Evolutionary conservation across 495 filamentous ascomycete genomes (phyloP), one percentile per base, ranked within the genome.

Genomic region (Articulospora tetracladia): DNA sequence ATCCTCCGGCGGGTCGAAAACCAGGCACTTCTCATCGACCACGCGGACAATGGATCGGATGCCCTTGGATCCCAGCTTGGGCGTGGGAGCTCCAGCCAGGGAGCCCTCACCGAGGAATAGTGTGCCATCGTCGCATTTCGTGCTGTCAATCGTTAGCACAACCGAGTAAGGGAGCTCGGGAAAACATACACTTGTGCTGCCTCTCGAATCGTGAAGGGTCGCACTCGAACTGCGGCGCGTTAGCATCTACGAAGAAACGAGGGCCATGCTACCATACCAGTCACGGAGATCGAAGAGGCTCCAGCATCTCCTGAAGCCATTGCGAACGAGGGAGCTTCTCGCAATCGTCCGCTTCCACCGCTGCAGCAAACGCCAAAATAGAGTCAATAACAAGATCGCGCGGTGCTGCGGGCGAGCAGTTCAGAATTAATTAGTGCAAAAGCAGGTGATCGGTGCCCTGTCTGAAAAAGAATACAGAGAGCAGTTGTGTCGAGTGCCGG

Each of bases 1-100:
- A 68, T 98, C 95, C 72, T 99, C 94, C 6, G 94, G 94, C 12
- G 94, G 94, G 68, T 99, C 94, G 73, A 99, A 99, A 24, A 99
- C 85, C 93, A 99, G 75, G 78, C 95, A 97, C 68, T 87, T 88
- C 70, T 98, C 93, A 70, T 99, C 94, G 53, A 99, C 83, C 1
- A 98, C 92, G 76, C 97, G 98, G 69, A 99, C 88, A 59, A 99
- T 90, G 0, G 90, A 85, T 53, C 93, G 81, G 25, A 99, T 82
- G 1, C 94, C 95, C 64, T 93, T 94, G 64, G 89, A 84, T 66
- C 86, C 83, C 20, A 97, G 83, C 70, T 93, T 94, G 22, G 92
- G 93, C 11, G 86, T 81, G 24, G 92, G 92, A 24, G 83, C 88
- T 52, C 82, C 87, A 4, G 95, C 93, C 58, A 99, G 77, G 10